Percentiles rank a stretch among this genome's conserved stretches.
Conservation (phyloP, 306 rosid species). For the Clitoria ternatea region DNA sequence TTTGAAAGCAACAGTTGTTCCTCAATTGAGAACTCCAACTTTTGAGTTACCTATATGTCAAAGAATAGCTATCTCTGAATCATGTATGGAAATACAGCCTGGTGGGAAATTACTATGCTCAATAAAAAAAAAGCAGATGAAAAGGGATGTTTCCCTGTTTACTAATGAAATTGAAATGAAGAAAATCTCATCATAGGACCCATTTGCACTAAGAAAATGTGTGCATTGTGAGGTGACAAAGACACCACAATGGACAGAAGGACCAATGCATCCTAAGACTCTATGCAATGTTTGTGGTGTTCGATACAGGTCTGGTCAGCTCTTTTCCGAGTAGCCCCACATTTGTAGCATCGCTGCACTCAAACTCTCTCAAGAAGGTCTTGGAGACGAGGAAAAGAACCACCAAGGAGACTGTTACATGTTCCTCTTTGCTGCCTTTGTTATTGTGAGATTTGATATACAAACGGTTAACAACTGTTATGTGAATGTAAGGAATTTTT, state of each 20-base stretch:
- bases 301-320: conserved; percentile 35
- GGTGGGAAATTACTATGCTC: conserved; percentile 12
- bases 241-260: conserved; percentile 37
- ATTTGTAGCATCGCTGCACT: conserved; percentile 26
- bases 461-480: too few species aligned
- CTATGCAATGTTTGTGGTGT: conserved; percentile 37
- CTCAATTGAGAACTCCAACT: conserved; percentile 37
- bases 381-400: conserved; percentile 7
- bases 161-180: conserved; percentile 20
- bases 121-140: conserved; percentile 26
- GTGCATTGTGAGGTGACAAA: conserved; percentile 22
- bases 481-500: too few species aligned
- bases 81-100: conserved; percentile 20
- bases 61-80: conserved; percentile 10
- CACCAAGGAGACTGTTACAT: conserved; percentile 4
- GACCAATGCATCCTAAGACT: conserved; percentile 25
- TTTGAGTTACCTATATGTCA: conserved; percentile 12
- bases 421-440: too few species aligned
- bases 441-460: too few species aligned
- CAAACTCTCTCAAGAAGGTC: conserved; percentile 36
- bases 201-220: conserved; percentile 19
- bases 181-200: not conserved
- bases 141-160: conserved; percentile 18
- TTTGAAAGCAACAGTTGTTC: conserved; percentile 54
- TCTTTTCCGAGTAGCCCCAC: conserved; percentile 38